Evolutionary conservation across 1,284 basidiomycete species (phyloP), one percentile per base, ranked within the genome.

Genomic region (Papiliotrema laurentii): DNA sequence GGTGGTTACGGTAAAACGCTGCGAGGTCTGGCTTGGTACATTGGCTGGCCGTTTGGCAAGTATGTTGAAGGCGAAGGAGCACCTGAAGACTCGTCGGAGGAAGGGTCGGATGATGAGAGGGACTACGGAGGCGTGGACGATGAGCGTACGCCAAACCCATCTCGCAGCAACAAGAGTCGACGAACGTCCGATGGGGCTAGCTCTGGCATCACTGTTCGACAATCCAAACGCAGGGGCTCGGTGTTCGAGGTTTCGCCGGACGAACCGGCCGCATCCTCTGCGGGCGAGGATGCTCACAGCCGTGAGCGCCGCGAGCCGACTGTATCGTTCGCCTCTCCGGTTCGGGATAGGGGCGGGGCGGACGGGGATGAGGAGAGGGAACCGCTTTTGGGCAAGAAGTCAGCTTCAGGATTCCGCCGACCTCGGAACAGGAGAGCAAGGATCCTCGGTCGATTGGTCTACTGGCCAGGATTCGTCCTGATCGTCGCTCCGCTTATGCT

Each of bases 21-120:
- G 2, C 91, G 85, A 64, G 96, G 94, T 21, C 76, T 98, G 11
- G 93, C 89, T 1, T 94, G 91, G 84, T 99, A 99, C 72, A 81
- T 98, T 49, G 82, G 85, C 30, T 98, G 96, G 96, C 96, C 96
- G 1, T 99, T 99, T 69, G 94, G 90, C 31, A 97, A 97, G 72
- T 99, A 97, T 66, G 90, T 99, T 50, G 93, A 97, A 71, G 89
- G 92, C 5, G 86, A 87, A 53, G 68, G 81, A 21, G 59, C 73
- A 38, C 66, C 75, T 50, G 53, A 64, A 18, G 61, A 64, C 9
- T 60, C 62, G 31, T 51, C 55, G 5, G 57, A 58, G 35, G 48
- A 61, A 16, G 50, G 49, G 18, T 54, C 55, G 37, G 72, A 72
- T 5, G 66, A 72, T 3, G 74, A 74, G 13, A 77, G 80, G 34